phyloP scores from a whole-genome alignment of 225 moss, liverwort and hornwort genomes.

The Antitrichia curtipendula region DNA sequence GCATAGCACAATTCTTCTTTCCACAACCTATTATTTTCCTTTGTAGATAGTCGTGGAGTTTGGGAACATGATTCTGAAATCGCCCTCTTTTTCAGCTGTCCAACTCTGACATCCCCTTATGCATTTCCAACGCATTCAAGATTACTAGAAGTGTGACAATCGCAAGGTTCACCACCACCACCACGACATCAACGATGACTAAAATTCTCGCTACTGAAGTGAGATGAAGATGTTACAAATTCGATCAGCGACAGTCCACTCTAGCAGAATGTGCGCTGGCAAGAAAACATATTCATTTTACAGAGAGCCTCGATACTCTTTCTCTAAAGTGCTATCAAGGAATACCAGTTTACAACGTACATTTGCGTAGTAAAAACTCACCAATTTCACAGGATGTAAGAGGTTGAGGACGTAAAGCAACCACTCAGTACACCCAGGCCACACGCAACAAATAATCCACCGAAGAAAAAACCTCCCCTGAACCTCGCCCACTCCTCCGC shows the following conservation, averaged over 20 bases:
- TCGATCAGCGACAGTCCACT: not conserved
- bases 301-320: not conserved
- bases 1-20: not conserved
- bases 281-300: not conserved
- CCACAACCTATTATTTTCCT: not conserved
- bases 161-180: no score
- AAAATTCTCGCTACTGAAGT: not conserved
- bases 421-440: conserved; percentile 34
- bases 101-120: not conserved
- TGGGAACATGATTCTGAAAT: not conserved
- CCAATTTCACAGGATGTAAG: conserved; percentile 25
- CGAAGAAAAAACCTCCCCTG: conserved; percentile 41
- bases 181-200: no score
- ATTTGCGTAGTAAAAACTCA: not conserved
- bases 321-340: not conserved
- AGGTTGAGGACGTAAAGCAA: conserved; percentile 37
- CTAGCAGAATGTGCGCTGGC: not conserved
- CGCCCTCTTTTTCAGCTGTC: not conserved
- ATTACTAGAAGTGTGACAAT: not conserved
- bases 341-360: not conserved
- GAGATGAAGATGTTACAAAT: not conserved
- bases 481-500: conserved; percentile 59
- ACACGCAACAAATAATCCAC: conserved; percentile 40
- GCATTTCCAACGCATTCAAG: not conserved
- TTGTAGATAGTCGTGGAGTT: not conserved